phyloP scores from a whole-genome alignment of 129 eudicot genomes.

The Deinandra increscens region DNA sequence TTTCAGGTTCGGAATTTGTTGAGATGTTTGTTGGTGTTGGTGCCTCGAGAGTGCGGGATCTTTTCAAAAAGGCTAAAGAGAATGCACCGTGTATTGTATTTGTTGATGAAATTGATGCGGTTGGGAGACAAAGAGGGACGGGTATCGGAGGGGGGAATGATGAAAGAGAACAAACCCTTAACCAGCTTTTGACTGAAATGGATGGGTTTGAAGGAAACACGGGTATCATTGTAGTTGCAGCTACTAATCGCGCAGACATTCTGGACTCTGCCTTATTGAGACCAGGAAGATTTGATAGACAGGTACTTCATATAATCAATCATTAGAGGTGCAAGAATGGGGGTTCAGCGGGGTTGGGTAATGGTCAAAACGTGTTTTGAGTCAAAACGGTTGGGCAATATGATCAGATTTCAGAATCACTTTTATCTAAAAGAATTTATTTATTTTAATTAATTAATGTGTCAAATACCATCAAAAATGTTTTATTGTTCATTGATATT shows the following conservation, averaged over 20 bases:
- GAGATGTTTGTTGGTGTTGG: constrained; percentile 99
- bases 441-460: neutral
- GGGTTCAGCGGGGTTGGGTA: neutral
- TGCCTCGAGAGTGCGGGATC: constrained; percentile 95
- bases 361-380: neutral
- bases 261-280: constrained; percentile 90
- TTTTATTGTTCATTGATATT: neutral
- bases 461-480: neutral
- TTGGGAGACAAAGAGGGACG: constrained; percentile 94
- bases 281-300: constrained; percentile 98
- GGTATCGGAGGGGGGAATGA: constrained; percentile 98
- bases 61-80: constrained; percentile 93
- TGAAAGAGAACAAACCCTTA: constrained; percentile 93
- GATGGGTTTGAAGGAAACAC: constrained; percentile 97
- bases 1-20: constrained; percentile 91
- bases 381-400: neutral
- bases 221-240: constrained; percentile 89
- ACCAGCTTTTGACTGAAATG: constrained; percentile 96
- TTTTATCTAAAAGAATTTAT: neutral
- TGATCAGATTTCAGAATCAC: neutral
- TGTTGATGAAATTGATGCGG: constrained; percentile 99
- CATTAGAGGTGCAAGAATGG: neutral
- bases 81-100: constrained; percentile 97
- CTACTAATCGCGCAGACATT: constrained; percentile 94
- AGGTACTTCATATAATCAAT: constrained; percentile 41